Evolutionary conservation across 2,329 filamentous ascomycete species (phyloP), one percentile per base, ranked within the genome.

Genomic region (Trichoderma koningiopsis): DNA sequence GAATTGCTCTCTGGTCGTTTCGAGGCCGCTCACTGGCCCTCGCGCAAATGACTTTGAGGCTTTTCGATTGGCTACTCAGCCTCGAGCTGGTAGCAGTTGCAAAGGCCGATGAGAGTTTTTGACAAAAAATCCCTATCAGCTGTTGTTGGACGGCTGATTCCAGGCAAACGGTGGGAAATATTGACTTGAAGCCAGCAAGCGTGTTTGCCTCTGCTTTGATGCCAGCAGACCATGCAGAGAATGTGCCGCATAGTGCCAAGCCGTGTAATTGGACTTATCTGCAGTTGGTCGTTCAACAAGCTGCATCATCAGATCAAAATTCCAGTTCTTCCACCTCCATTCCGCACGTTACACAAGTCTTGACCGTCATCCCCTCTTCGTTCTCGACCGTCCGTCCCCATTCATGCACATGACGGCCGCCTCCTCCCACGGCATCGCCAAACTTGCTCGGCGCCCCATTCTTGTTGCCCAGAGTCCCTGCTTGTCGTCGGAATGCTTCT

Each of bases 391-490:
- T 83, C 70, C 89, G 84, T 0, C 89, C 90, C 87, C 96, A 99
- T 78, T 97, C 92, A 82, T 99, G 96, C 64, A 94, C 91, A 83
- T 99, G 96, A 75, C 88, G 91, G 1, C 86, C 85, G 4, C 86
- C 85, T 6, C 86, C 85, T 5, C 86, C 88, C 29, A 97, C 85
- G 63, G 86, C 86, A 78, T 97, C 93, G 0, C 95, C 94, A 82
- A 97, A 97, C 70, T 83, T 84, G 52, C 81, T 83, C 10, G 66
- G 66, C 14, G 85, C 84, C 24, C 80, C 83, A 1, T 79, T 80
- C 14, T 86, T 84, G 72, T 86, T 84, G 71, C 86, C 86, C 72
- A 89, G 83, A 2, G 85, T 84, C 68, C 86, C 87, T 67, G 88
- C 86, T 74, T 90, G 90, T 61, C 94, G 84, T 68, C 94, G 88